Conservation (phyloP, 306 rosid species). For the Quercus robur region DNA sequence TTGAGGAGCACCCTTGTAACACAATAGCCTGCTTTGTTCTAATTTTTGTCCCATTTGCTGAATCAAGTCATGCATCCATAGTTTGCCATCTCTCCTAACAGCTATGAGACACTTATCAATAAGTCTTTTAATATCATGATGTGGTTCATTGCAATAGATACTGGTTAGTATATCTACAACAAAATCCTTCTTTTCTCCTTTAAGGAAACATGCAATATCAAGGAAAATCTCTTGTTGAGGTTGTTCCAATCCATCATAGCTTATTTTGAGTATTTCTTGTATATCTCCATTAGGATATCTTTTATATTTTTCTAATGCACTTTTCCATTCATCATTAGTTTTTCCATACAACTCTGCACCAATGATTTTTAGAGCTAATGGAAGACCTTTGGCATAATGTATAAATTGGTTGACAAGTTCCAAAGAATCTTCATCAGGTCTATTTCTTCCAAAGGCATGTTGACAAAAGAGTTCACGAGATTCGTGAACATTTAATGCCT, state of each 20-base stretch:
- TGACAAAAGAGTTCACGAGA: too few relatives aligned
- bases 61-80: constrained; percentile 37
- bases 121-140: constrained; percentile 13
- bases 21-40: constrained; percentile 34
- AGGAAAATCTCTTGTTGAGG: constrained; percentile 20
- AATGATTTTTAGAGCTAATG: constrained; percentile 23
- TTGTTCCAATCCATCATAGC: constrained; percentile 24
- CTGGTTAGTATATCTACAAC: constrained; percentile 6
- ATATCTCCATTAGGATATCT: constrained; percentile 5
- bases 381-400: constrained; percentile 34
- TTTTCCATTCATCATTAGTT: constrained; percentile 18
- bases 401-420: constrained; percentile 16
- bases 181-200: neutral
- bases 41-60: constrained; percentile 40
- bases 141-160: neutral
- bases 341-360: constrained; percentile 9
- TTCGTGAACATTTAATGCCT: too few relatives aligned
- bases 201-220: constrained; percentile 41
- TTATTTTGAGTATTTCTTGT: constrained; percentile 7
- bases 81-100: neutral
- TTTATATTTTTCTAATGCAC: constrained; percentile 7
- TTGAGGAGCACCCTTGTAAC: constrained; percentile 20
- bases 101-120: constrained; percentile 18
- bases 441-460: too few relatives aligned
- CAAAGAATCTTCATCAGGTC: neutral